Percentiles rank a stretch among this genome's conserved stretches.
phyloP scores from a whole-genome alignment of 2,329 filamentous ascomycete genomes.

The Septoria linicola region DNA sequence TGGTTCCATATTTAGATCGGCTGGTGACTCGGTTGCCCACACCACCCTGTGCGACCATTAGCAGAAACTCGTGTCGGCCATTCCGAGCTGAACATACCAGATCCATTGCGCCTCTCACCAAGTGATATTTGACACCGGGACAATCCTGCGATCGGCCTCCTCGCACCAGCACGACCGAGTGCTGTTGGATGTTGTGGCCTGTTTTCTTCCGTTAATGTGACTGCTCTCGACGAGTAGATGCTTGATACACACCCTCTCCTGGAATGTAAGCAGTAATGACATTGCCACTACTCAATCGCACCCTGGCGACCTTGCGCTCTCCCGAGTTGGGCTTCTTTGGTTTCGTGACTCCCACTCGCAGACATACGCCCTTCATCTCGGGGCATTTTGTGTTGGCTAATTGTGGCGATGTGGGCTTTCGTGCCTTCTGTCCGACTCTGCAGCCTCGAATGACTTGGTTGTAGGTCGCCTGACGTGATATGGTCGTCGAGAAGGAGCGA shows the following conservation, averaged over 20 bases:
- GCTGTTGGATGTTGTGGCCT: slow-evolving; percentile 97
- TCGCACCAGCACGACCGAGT: slow-evolving; percentile 93
- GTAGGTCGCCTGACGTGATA: slow-evolving; percentile 46
- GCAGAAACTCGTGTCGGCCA: slow-evolving; percentile 2
- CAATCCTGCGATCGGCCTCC: slow-evolving; percentile 95
- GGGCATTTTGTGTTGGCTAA: slow-evolving; percentile 64
- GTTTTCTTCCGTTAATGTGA: background rate
- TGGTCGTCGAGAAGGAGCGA: slow-evolving; percentile 43
- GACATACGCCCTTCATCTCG: slow-evolving; percentile 89
- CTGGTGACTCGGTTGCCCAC: slow-evolving; percentile 80
- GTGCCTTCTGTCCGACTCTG: slow-evolving; percentile 73
- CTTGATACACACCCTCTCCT: slow-evolving; percentile 66
- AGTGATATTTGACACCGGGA: slow-evolving; percentile 93
- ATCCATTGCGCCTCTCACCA: slow-evolving; percentile 89
- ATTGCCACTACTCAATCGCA: slow-evolving; percentile 81
- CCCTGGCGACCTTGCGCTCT: slow-evolving; percentile 91
- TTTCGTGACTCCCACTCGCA: slow-evolving; percentile 89
- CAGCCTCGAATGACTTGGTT: slow-evolving; percentile 64
- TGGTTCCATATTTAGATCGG: slow-evolving; percentile 95
- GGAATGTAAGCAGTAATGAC: slow-evolving; percentile 92
- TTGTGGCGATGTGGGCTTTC: slow-evolving; percentile 85
- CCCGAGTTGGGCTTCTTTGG: slow-evolving; percentile 99
- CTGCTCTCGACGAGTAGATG: background rate
- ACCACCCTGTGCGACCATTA: slow-evolving; percentile 64
- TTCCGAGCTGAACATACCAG: slow-evolving; percentile 62